Evolutionary conservation across 768 basidiomycete species (phyloP), one percentile per base, ranked within the genome.

Genomic region (Pleurotus djamor): DNA sequence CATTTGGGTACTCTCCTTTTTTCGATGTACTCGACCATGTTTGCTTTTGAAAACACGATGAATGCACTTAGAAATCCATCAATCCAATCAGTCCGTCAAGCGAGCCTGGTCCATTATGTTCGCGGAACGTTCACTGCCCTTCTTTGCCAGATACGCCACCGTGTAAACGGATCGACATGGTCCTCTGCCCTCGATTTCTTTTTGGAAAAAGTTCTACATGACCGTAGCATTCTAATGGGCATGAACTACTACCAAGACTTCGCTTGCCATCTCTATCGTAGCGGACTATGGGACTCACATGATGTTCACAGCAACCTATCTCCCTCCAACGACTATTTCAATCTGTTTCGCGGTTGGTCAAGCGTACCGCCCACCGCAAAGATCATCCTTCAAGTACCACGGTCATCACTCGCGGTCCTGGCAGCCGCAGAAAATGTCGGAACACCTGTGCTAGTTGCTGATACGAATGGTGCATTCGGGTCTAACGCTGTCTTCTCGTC

Each of bases 201-300:
- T 49, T 62, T 73, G 28, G 58, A 64, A 5, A 59, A 66, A 8
- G 28, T 65, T 28, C 57, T 60, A 3, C 14, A 41, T 38, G 73
- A 75, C 59, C n/a, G 48, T 38, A 63, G 60, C 17, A 60, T 71
- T 48, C 60, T 68, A 13, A 63, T 74, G 63, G 71, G 69, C 17
- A 63, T 64, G 6, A 71, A 70, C 56, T 66, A 70, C 60, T 74
- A 71, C 48, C 75, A 79, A 59, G 79, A 80, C 17, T 63, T 80
- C 4, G 69, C 69, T 41, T 73, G 70, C 35, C 71, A 75, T 44
- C 67, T 80, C 4, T 67, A 74, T 57, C 64, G 72, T 16, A 68
- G 67, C 33, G 67, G 70, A 36, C 56, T 80, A 3, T 58, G 69
- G 54, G 60, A 61, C 1, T 61, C 63, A n/a, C 41, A 45, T 6